phyloP scores from a whole-genome alignment of 805 yeast species.

The Metschnikowia kofuensis region DNA sequence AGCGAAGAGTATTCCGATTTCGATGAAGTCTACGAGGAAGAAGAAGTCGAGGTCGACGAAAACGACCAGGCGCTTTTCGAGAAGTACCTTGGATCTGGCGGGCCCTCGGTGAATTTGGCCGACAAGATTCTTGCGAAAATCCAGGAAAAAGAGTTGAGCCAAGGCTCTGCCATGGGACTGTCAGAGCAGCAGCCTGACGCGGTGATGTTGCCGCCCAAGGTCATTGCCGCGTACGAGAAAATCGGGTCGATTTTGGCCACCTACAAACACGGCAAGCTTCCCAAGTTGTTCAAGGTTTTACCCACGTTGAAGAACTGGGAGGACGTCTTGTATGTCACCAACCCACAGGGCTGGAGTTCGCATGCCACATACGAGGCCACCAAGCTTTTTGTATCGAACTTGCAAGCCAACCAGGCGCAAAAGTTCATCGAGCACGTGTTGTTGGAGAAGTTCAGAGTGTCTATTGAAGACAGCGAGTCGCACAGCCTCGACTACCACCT shows the following conservation, averaged over 20 bases:
- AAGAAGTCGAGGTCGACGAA: constrained; percentile 67
- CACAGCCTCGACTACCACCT: constrained; percentile 87
- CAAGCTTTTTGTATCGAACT: constrained; percentile 85
- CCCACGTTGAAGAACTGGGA: constrained; percentile 95
- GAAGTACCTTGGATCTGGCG: constrained; percentile 50
- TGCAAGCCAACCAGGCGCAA: constrained; percentile 86
- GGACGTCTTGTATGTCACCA: constrained; percentile 87
- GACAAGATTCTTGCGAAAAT: constrained; percentile 92
- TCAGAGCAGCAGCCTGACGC: constrained; percentile 45
- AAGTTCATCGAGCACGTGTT: constrained; percentile 68
- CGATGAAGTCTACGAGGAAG: constrained; percentile 50
- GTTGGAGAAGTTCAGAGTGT: constrained; percentile 66
- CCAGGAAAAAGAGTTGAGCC: constrained; percentile 58
- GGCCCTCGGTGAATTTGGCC: constrained; percentile 65
- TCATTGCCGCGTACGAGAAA: constrained; percentile 88
- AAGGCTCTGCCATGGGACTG: constrained; percentile 14
- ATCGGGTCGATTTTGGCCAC: constrained; percentile 84
- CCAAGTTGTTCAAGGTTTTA: constrained; percentile 92
- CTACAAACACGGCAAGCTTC: constrained; percentile 93
- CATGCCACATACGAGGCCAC: constrained; percentile 95
- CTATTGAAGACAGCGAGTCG: constrained; percentile 69
- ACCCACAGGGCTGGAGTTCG: constrained; percentile 93
- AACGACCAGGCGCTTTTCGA: constrained; percentile 85
- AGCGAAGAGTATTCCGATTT: constrained; percentile 56
- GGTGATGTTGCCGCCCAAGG: constrained; percentile 91